phyloP scores from a whole-genome alignment of 108 stramenopile genomes.

The Epithemia pelagica region DNA sequence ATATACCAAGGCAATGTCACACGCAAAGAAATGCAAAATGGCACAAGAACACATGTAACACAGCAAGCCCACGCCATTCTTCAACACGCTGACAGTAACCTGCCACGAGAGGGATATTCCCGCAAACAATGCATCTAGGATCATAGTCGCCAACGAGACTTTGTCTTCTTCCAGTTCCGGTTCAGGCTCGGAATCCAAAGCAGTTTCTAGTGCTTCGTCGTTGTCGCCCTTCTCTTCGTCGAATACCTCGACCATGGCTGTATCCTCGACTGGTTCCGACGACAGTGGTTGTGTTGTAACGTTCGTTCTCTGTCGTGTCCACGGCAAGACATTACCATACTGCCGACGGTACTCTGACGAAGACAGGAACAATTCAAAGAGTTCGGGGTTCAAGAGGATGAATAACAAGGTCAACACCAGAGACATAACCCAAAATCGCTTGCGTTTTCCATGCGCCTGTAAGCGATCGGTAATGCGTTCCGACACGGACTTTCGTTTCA shows the following conservation, averaged over 20 bases:
- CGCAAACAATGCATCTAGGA: conserved; percentile 7
- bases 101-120: not conserved
- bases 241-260: not conserved
- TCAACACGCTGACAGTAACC: not conserved
- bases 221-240: not conserved
- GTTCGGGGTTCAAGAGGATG: not conserved
- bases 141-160: conserved; percentile 5
- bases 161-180: conserved; percentile 5
- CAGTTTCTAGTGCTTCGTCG: conserved; percentile 4
- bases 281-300: not conserved
- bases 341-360: conserved; percentile 18
- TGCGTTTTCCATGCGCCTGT: not conserved
- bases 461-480: not conserved
- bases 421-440: not conserved
- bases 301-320: not conserved
- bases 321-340: not conserved
- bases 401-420: not conserved
- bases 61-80: conserved; percentile 19
- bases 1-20: conserved; percentile 39
- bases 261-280: not conserved
- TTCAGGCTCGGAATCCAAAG: not conserved
- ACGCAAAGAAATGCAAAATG: conserved; percentile 29
- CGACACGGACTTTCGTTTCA: not conserved
- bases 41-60: conserved; percentile 16
- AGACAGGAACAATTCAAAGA: not conserved